A percentile compares a stretch with the other conserved stretches of the same genome.
phyloP scores from a whole-genome alignment of 805 yeast species.

The Spathaspora girioi region DNA sequence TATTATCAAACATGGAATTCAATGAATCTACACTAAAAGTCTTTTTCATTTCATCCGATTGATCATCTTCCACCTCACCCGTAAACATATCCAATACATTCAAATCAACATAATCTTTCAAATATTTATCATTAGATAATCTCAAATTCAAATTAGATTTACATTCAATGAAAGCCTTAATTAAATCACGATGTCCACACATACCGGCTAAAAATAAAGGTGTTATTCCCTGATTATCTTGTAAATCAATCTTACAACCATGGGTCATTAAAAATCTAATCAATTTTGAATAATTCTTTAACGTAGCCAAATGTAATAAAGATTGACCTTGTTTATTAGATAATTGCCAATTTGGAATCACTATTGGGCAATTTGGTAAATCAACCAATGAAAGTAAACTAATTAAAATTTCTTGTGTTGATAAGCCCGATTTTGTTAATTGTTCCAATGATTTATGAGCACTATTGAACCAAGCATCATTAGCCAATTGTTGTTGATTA shows the following conservation, averaged over 20 bases:
- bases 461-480: constrained; percentile 47
- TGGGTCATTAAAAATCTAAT: constrained; percentile 62
- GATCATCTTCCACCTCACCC: background rate
- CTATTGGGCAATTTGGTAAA: constrained; percentile 58
- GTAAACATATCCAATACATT: constrained; percentile 40
- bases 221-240: constrained; percentile 78
- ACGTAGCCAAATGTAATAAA: constrained; percentile 78
- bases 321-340: constrained; percentile 84
- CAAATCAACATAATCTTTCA: constrained; percentile 42
- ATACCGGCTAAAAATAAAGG: constrained; percentile 87
- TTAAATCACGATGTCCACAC: constrained; percentile 66
- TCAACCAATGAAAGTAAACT: constrained; percentile 57
- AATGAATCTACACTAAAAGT: constrained; percentile 36
- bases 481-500: constrained; percentile 4
- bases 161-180: constrained; percentile 57
- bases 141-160: constrained; percentile 55
- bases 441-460: constrained; percentile 48
- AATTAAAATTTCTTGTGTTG: constrained; percentile 48
- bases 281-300: constrained; percentile 66
- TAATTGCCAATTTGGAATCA: constrained; percentile 72
- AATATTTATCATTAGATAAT: constrained; percentile 46
- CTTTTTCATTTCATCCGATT: constrained; percentile 21
- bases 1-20: constrained; percentile 35
- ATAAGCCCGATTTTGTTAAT: constrained; percentile 40
- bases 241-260: constrained; percentile 63